Base-by-base conservation (phyloP, 202 grass and related monocot species). In the Elaeis oleifera region DNA sequence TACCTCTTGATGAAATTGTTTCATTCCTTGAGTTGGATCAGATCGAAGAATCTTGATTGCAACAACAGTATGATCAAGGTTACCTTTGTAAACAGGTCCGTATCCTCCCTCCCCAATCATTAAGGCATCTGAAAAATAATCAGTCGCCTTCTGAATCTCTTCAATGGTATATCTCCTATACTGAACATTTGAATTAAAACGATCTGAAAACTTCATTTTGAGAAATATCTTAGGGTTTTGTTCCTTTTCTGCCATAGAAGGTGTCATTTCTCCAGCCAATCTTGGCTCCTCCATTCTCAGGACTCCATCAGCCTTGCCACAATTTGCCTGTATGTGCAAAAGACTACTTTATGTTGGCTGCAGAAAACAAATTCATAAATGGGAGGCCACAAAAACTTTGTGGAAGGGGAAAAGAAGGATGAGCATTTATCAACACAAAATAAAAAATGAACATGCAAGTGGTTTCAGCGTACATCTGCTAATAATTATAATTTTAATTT, bases 1-100 rank as follows among this genome's bases (percentile, higher is more conserved):
- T 80, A 95, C 89, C 89, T 95, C 89, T 64, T 95, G 89, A 89
- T 54, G 82, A 44, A 89, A 95, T 51, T 89, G 85, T 88, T 75
- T 85, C 55, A 89, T 59, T 48, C 85, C 89, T 64, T 89, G 85
- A 63, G 82, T 89, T 69, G 83, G 22, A 76, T 89, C 87, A 69
- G 73, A 83, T 57, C 68, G 76, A 51, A 95, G 85, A 66, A 82
- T 77, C 70, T 95, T 95, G 54, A 85, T 44, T 4, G 85, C 89
- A 18, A 95, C 82, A 75, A 68, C 55, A 31, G 54, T 76, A 72
- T 76, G 63, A 49, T 89, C 74, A 60, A 95, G 82, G 51, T 75
- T 89, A 61, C 85, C 79, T 76, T 83, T 95, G 67, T 89, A 89
- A 51, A 95, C 89, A 0, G 89, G 85, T 59, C 89, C 89, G 73